These are phyloP conservation scores for Ophiostoma ulmi DNA, from an alignment of 2,329 filamentous ascomycete species.

Conservation along the genomic window DNA sequence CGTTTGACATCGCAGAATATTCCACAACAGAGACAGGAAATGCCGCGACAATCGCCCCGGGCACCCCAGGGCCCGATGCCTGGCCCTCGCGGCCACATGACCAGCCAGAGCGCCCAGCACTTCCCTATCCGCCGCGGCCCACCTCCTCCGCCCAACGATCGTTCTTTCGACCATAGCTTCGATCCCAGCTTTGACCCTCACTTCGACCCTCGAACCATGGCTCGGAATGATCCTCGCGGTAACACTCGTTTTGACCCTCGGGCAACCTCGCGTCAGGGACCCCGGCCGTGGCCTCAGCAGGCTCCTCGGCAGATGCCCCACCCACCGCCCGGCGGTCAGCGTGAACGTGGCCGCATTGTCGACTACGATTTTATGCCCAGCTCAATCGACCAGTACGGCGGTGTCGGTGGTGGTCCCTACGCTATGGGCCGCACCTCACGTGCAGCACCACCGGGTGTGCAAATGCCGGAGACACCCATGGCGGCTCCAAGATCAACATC, in stretches of 20 bases:
- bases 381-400: slow-evolving; percentile 16
- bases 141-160: background rate
- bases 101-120: slow-evolving; percentile 6
- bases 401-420: slow-evolving; percentile 1
- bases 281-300: background rate
- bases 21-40: background rate
- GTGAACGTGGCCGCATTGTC: background rate
- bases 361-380: background rate
- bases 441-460: background rate
- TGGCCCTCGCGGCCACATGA: background rate
- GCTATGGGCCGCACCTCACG: slow-evolving; percentile 10
- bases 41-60: background rate
- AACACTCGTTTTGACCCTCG: slow-evolving; percentile 8
- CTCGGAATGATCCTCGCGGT: background rate
- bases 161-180: background rate
- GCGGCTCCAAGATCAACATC: background rate
- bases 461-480: background rate
- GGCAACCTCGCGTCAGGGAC: background rate
- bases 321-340: background rate
- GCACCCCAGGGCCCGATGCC: background rate
- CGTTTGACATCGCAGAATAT: background rate
- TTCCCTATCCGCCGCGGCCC: background rate
- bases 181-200: background rate
- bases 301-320: background rate
- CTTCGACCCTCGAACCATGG: background rate